Evolutionary conservation across 2,329 filamentous ascomycete genomes (phyloP).

Genomic region (Penicillium aurantiogriseum): DNA sequence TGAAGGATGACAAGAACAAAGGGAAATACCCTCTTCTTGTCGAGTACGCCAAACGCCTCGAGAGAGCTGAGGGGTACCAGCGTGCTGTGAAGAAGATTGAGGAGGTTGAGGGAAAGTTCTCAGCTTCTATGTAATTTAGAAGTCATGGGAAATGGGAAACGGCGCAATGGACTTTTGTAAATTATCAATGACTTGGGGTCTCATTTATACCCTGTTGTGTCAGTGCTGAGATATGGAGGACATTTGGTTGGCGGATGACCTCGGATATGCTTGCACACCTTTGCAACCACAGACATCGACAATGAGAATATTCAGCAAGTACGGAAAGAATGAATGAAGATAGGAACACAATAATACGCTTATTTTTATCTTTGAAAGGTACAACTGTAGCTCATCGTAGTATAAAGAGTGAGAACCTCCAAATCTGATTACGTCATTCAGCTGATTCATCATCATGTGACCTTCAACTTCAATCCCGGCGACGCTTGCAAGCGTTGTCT

Average conservation of each 20-base stretch:
- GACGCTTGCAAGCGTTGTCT: slow-evolving; percentile 7
- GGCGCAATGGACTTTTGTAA: not conserved
- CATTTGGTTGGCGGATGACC: slow-evolving; percentile 7
- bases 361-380: not conserved
- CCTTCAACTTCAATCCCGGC: slow-evolving; percentile 14
- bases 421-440: slow-evolving; percentile 8
- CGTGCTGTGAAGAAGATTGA: slow-evolving; percentile 43
- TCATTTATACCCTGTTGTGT: not conserved
- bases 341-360: not conserved
- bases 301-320: not conserved
- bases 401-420: too few relatives aligned
- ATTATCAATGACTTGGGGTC: not conserved
- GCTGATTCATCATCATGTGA: slow-evolving; percentile 13
- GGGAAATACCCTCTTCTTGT: slow-evolving; percentile 40
- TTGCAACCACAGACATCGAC: not conserved
- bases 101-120: slow-evolving; percentile 40
- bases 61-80: slow-evolving; percentile 41
- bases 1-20: slow-evolving; percentile 34
- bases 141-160: not conserved
- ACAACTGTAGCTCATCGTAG: not conserved
- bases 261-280: not conserved
- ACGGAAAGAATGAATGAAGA: not conserved
- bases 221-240: not conserved
- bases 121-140: slow-evolving; percentile 32
- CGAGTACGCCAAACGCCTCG: slow-evolving; percentile 37